Base-by-base conservation (phyloP, 1,139 yeast genomes). In the Hansenula sp. region DNA sequence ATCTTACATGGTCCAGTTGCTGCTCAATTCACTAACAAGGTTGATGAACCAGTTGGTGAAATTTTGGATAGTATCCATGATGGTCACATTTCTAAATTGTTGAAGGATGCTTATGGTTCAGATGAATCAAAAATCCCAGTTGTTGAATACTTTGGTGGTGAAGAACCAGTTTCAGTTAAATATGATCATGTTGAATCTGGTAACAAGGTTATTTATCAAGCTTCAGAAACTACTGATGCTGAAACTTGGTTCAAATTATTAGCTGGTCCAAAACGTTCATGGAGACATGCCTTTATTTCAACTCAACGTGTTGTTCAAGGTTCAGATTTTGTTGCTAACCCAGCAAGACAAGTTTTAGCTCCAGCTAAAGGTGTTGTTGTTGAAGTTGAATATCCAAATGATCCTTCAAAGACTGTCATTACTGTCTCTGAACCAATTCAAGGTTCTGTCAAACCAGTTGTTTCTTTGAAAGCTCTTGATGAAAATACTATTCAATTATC, bases 1-100 rank as follows among this genome's bases (percentile, higher is more conserved):
- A 89, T 92, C 54, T 77, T 92, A 58, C 97, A 89, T 59, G 97
- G 98, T 54, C 99, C 99, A 38, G 98, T 94, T 56, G 95, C 98
- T 55, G 97, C 96, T 56, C 90, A 83, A 68, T 90, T 71, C 71
- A 83, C 97, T 55, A 85, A 75, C 56, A 74, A 76, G 61, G 94
- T 86, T 45, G 80, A 92, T 61, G 96, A 88, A 68, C 97, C 98
- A 56, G 86, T 92, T 61, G 82, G 86, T 65, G 86, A 83, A 38
- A 89, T 92, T 53, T 70, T 92, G 71, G 97, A 90, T 60, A 71
- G 76, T 50, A 82, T 92, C 48, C 97, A 94, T 59, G 80, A 89
- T 37, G 96, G 96, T 46, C 97, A 90, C 65, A 84, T 92, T 60
- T 67, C 70, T 44, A 77, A 66, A 55, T 75, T 87, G 59, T 61